Conservation (phyloP, 257 asterid genomes). For the Capsicum baccatum region DNA sequence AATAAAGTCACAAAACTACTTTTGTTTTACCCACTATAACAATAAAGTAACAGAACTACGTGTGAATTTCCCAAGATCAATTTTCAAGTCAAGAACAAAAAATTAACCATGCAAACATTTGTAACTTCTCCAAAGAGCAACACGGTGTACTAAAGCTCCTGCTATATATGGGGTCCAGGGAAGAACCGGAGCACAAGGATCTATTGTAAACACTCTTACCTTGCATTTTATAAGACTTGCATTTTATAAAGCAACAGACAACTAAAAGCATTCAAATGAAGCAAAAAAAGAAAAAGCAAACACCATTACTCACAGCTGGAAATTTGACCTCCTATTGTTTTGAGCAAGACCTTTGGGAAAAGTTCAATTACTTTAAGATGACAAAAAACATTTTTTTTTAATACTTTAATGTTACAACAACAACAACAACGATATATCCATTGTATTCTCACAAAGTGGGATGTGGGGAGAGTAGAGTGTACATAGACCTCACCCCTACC, state of each 20-base stretch:
- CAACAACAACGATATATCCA: too few relatives aligned
- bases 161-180: too few relatives aligned
- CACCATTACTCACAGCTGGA: neutral
- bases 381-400: neutral
- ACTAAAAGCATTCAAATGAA: neutral
- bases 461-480: too few relatives aligned
- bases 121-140: neutral
- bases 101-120: neutral
- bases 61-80: neutral
- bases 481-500: too few relatives aligned
- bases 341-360: neutral
- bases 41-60: neutral
- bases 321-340: neutral
- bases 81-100: neutral
- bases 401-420: neutral
- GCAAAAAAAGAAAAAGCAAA: neutral
- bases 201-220: too few relatives aligned
- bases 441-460: too few relatives aligned
- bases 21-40: neutral
- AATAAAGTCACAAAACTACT: neutral
- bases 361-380: neutral
- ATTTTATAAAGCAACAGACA: neutral
- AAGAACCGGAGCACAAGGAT: too few relatives aligned
- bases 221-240: too few relatives aligned
- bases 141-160: too few relatives aligned